Conservation (phyloP, 2,329 filamentous ascomycete species). For the Colletotrichum simmondsii region DNA sequence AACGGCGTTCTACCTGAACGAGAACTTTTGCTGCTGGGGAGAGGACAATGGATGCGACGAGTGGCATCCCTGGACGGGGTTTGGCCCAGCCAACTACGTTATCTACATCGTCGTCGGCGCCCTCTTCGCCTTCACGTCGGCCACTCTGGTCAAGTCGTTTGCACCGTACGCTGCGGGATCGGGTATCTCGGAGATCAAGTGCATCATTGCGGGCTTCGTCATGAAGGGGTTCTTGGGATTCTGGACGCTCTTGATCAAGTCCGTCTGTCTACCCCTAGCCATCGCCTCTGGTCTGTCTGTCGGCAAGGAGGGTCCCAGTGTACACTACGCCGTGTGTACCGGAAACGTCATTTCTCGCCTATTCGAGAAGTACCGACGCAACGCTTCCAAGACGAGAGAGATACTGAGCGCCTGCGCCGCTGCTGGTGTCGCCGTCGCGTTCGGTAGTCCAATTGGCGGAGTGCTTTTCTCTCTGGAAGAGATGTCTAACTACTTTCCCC, state of each 20-base stretch:
- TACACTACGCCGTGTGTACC: slow-evolving; percentile 98
- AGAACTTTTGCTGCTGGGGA: slow-evolving; percentile 98
- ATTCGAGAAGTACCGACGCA: slow-evolving; percentile 91
- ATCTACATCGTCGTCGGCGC: slow-evolving; percentile 90
- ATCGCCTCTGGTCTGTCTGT: slow-evolving; percentile 95
- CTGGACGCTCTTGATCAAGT: slow-evolving; percentile 95
- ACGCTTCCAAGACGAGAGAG: slow-evolving; percentile 93
- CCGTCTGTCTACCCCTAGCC: slow-evolving; percentile 86
- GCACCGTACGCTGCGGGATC: slow-evolving; percentile 96
- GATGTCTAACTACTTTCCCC: slow-evolving; percentile 95
- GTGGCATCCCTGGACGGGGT: slow-evolving; percentile 89
- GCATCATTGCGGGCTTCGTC: slow-evolving; percentile 97
- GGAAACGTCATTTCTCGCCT: slow-evolving; percentile 95
- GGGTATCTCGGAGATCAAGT: slow-evolving; percentile 99
- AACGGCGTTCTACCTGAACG: slow-evolving; percentile 96
- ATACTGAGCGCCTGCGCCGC: slow-evolving; percentile 95
- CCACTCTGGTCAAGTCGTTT: slow-evolving; percentile 87
- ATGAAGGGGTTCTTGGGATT: slow-evolving; percentile 98
- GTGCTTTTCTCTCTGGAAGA: slow-evolving; percentile 97
- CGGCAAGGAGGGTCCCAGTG: slow-evolving; percentile 96
- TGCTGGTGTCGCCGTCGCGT: slow-evolving; percentile 94
- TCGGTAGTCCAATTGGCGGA: slow-evolving; percentile 96
- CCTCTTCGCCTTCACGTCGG: slow-evolving; percentile 83
- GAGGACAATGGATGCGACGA: slow-evolving; percentile 88
- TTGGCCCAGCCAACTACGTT: slow-evolving; percentile 83